Conservation (phyloP, 2,329 filamentous ascomycete species). For the Diaporthe capsici region DNA sequence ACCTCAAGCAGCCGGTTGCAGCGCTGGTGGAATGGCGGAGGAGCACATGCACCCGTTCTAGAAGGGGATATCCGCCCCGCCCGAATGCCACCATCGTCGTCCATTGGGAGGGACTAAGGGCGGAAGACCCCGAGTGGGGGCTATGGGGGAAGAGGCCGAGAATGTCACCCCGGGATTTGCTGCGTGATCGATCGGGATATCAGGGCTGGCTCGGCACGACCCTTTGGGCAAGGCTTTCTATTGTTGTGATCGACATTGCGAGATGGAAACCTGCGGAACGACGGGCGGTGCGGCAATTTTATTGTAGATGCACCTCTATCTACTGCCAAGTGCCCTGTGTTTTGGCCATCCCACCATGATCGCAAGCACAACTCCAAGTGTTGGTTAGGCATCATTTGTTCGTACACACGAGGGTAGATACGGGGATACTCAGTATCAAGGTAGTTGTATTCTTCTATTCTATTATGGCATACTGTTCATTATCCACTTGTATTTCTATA, state of each 20-base stretch:
- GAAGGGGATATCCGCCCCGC: background rate
- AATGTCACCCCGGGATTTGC: background rate
- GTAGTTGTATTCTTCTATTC: too few species aligned
- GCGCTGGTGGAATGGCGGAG: background rate
- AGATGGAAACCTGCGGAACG: background rate
- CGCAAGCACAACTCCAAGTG: too few species aligned
- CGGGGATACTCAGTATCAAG: too few species aligned
- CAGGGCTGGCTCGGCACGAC: background rate
- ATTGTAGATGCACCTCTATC: too few species aligned
- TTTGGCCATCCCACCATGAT: too few species aligned
- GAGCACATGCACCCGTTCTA: background rate
- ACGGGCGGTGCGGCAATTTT: too few species aligned
- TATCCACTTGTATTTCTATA: too few species aligned
- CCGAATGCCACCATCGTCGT: background rate
- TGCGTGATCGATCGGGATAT: background rate
- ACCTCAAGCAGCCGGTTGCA: background rate
- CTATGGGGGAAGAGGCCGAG: background rate
- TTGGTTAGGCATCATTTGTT: too few species aligned
- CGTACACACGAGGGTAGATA: too few species aligned
- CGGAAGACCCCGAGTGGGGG: background rate
- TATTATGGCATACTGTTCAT: too few species aligned
- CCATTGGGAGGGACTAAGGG: background rate
- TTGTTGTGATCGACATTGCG: background rate
- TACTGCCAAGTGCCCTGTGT: too few species aligned
- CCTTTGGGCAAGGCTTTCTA: background rate